Conservation (phyloP, 305 asterid species). For the Fraxinus paxiana region DNA sequence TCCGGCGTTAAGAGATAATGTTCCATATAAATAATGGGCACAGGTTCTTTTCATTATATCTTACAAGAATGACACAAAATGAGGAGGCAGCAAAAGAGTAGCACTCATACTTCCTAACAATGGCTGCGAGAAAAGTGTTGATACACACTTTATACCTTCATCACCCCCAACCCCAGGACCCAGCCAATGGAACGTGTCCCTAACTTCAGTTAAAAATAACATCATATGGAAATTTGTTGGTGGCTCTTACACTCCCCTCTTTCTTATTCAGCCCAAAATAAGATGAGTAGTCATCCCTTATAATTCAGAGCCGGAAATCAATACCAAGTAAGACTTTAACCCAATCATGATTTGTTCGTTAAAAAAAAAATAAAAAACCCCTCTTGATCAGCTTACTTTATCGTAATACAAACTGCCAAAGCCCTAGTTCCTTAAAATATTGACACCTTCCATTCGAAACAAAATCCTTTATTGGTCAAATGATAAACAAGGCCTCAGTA, state of each 20-base stretch:
- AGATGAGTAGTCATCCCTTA: not conserved
- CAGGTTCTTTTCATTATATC: not conserved
- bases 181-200: not conserved
- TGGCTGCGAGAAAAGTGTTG: not conserved
- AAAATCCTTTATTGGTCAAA: not conserved
- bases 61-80: not conserved
- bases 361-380: not conserved
- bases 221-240: not conserved
- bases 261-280: not conserved
- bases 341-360: not conserved
- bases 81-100: not conserved
- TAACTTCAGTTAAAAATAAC: not conserved
- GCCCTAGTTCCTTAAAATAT: not conserved
- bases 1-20: not conserved
- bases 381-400: not conserved
- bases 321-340: not conserved
- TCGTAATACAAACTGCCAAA: not conserved
- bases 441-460: not conserved
- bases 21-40: not conserved
- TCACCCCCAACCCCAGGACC: not conserved
- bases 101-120: not conserved
- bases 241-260: not conserved
- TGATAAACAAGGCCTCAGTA: not conserved
- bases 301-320: not conserved
- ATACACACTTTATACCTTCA: not conserved